These are phyloP conservation scores for Keithomyces neogunnii DNA, from an alignment of 2,329 filamentous ascomycete species.

Conservation along the genomic window DNA sequence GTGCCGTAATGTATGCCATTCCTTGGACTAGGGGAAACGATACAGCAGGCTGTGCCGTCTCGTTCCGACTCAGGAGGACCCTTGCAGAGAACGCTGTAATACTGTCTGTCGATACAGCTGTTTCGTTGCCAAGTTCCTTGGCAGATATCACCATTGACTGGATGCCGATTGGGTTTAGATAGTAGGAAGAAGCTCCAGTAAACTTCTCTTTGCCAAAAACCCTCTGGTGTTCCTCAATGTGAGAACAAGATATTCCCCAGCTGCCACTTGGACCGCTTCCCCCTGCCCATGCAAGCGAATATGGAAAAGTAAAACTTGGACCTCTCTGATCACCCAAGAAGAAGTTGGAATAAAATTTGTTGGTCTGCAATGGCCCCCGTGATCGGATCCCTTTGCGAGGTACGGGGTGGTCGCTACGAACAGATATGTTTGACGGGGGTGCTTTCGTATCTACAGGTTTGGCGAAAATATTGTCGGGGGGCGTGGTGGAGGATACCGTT, in stretches of 20 bases:
- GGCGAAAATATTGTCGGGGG: constrained; percentile 43
- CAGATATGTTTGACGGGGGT: constrained; percentile 39
- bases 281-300: constrained; percentile 59
- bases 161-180: constrained; percentile 72
- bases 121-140: constrained; percentile 55
- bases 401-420: constrained; percentile 49
- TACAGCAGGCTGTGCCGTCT: constrained; percentile 49
- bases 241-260: constrained; percentile 72
- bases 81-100: constrained; percentile 53
- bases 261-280: constrained; percentile 54
- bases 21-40: constrained; percentile 82
- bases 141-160: constrained; percentile 77
- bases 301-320: constrained; percentile 68
- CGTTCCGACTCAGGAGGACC: constrained; percentile 54
- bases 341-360: constrained; percentile 77
- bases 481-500: constrained; percentile 13
- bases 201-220: constrained; percentile 53
- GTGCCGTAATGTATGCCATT: constrained; percentile 75
- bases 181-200: constrained; percentile 58
- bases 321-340: constrained; percentile 65
- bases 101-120: constrained; percentile 44
- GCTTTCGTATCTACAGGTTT: constrained; percentile 43
- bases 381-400: constrained; percentile 41
- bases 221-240: constrained; percentile 59
- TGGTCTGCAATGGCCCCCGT: constrained; percentile 53